These are phyloP conservation scores for Nyssa sinensis DNA, from an alignment of 148 eudicot species.

Conservation along the genomic window DNA sequence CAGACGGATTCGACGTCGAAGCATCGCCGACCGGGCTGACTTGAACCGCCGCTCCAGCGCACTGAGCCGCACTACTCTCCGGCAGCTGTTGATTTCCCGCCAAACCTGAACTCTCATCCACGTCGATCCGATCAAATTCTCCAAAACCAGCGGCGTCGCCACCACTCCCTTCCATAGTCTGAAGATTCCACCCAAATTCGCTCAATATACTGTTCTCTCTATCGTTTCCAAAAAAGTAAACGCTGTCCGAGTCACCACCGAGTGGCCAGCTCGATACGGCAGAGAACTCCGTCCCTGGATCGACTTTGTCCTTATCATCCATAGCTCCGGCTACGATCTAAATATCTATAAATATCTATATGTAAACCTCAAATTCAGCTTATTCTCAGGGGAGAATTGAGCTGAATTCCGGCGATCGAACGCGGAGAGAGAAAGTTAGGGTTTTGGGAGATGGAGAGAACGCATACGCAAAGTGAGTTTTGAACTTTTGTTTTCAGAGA, in stretches of 20 bases:
- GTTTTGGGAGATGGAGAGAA: slow-evolving; percentile 12
- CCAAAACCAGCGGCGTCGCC: slow-evolving; percentile 2
- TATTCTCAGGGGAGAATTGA: not conserved
- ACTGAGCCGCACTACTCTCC: not conserved
- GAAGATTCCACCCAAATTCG: slow-evolving; percentile 50
- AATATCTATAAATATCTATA: not conserved
- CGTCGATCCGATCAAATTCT: slow-evolving; percentile 18
- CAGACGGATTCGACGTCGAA: slow-evolving; percentile 28
- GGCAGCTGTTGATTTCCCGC: slow-evolving; percentile 7
- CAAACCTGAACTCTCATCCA: slow-evolving; percentile 1
- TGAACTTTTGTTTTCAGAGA: not conserved
- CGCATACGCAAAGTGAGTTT: not conserved
- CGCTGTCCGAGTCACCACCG: slow-evolving; percentile 23
- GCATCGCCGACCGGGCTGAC: not conserved
- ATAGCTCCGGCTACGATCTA: slow-evolving; percentile 1
- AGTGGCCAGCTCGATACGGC: slow-evolving; percentile 35
- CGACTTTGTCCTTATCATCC: slow-evolving; percentile 28
- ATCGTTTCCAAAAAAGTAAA: slow-evolving; percentile 26
- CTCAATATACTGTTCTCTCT: slow-evolving; percentile 30
- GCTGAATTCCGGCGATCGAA: slow-evolving; percentile 9
- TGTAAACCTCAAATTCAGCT: not conserved
- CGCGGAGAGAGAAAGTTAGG: slow-evolving; percentile 13
- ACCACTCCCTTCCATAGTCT: not conserved
- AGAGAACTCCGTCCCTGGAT: slow-evolving; percentile 16
- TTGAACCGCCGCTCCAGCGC: not conserved